Evolutionary conservation across 148 eudicot species (phyloP), one percentile per base, ranked within the genome.

Genomic region (Vaccinium myrtillus): DNA sequence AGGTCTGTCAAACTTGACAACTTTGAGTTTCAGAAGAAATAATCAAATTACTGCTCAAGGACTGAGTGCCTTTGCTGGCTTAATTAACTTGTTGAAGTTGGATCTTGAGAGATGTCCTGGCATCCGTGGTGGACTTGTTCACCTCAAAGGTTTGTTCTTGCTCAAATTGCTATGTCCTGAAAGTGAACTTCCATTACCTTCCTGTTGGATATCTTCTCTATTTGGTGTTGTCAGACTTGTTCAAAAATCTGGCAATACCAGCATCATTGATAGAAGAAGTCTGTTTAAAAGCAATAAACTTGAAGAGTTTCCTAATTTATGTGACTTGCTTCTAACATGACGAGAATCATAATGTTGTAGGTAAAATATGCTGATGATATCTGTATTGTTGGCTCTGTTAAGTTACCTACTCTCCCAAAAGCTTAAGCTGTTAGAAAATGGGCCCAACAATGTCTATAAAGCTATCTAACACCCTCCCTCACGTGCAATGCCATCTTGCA

Each of bases 91-190:
- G 89, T 85, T 88, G 51, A 93, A 93, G 85, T 90, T 95, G 89
- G 98, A 95, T 87, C 71, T 95, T 48, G 97, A 95, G 87, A 93
- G 95, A 86, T 95, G 98, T 84, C 85, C 94, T 27, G 90, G 87
- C 49, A 90, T 93, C 81, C 92, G 91, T 86, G 98, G 98, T 65
- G 98, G 95, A 55, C 91, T 95, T 88, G 90, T 87, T 90, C 92
- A 95, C 89, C 90, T 95, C 74, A 91, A 86, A 92, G 97, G 98
- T 95, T 78, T 65, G 85, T 84, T 83, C 19, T 80, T 50, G 30
- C 36, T 59, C 70, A 39, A 4, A 16, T 25, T 58, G 25, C 56
- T 81, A 49, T 14, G 9, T 0, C 21, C 55, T 80, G 21, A 63
- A 80, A 14, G 9, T 46, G 36, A 43, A 65, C 43, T 81, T 46